phyloP scores from a whole-genome alignment of 805 yeast species.

The Ascoidea asiatica region DNA sequence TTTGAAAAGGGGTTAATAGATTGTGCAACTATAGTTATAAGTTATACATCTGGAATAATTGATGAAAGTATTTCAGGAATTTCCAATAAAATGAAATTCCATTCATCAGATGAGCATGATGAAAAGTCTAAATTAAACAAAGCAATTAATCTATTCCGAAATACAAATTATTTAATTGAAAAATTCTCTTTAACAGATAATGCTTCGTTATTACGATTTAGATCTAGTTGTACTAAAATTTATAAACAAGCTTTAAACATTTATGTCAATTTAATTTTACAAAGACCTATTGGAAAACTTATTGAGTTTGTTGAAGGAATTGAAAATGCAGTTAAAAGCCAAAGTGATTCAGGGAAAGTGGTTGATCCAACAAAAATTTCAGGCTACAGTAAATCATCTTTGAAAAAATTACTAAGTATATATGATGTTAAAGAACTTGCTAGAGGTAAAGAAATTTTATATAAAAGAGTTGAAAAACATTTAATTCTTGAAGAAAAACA shows the following conservation, averaged over 20 bases:
- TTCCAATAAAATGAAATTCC: constrained; percentile 2
- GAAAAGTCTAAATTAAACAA: constrained; percentile 24
- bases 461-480: not conserved
- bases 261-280: constrained; percentile 34
- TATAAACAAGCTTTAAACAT: constrained; percentile 16
- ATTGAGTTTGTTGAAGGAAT: constrained; percentile 52
- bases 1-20: constrained; percentile 18
- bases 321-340: constrained; percentile 31
- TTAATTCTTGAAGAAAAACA: not conserved
- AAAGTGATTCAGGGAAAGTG: constrained; percentile 13
- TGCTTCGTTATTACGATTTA: constrained; percentile 13
- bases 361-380: not conserved
- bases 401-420: not conserved
- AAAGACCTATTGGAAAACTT: constrained; percentile 52
- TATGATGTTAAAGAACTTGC: not conserved
- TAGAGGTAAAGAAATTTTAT: not conserved
- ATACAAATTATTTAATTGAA: constrained; percentile 39
- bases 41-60: constrained; percentile 7
- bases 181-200: constrained; percentile 15
- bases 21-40: constrained; percentile 16
- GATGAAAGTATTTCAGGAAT: constrained; percentile 10
- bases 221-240: constrained; percentile 14
- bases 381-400: not conserved
- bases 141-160: constrained; percentile 35
- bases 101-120: constrained; percentile 14